Conservation (phyloP, 306 rosid genomes). For the Cotoneaster glaucophyllus region DNA sequence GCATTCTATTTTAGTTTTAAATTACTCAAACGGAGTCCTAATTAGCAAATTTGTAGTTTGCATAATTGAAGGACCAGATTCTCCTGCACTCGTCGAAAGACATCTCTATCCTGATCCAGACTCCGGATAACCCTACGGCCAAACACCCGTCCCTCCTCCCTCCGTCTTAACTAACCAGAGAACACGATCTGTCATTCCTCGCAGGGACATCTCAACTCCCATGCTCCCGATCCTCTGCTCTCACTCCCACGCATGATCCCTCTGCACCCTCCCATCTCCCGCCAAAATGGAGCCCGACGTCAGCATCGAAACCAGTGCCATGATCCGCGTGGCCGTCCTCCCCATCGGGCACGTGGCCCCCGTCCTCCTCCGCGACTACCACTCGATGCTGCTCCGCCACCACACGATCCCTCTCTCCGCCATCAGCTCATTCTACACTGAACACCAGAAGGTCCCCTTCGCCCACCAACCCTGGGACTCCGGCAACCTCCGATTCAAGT, state of each 20-base stretch:
- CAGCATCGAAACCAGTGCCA: conserved; percentile 78
- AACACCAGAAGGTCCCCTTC: conserved; percentile 93
- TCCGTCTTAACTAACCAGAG: background rate
- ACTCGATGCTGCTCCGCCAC: conserved; percentile 70
- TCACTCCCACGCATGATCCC: background rate
- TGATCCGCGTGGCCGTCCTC: conserved; percentile 81
- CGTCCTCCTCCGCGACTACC: conserved; percentile 57
- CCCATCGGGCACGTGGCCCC: conserved; percentile 80
- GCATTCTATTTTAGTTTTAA: too few relatives aligned
- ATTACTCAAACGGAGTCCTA: too few relatives aligned
- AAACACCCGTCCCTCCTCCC: background rate
- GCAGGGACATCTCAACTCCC: background rate
- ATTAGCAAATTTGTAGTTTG: too few relatives aligned
- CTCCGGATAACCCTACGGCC: background rate
- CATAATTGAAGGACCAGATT: too few relatives aligned
- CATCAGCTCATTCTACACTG: conserved; percentile 79
- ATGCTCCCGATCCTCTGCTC: background rate
- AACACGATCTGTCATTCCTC: background rate
- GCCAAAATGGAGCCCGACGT: conserved; percentile 83
- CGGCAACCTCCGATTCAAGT: conserved; percentile 76
- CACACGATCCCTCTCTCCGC: conserved; percentile 82
- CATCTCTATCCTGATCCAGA: background rate
- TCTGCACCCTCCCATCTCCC: background rate
- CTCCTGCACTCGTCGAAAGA: background rate
- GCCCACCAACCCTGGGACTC: conserved; percentile 89